Evolutionary conservation across 1,139 yeast species (phyloP), one percentile per base, ranked within the genome.

Genomic region (Yamadazyma buinensis): DNA sequence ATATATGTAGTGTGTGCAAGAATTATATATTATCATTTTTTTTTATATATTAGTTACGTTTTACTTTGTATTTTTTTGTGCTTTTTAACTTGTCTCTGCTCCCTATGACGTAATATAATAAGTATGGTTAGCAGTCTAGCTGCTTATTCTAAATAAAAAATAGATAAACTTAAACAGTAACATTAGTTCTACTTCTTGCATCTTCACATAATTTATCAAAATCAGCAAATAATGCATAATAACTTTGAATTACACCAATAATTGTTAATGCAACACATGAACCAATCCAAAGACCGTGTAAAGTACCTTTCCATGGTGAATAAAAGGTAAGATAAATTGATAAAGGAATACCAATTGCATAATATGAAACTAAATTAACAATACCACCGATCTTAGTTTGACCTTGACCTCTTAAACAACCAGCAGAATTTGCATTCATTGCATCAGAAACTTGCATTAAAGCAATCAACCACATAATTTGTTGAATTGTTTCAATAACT

Each of bases 321-420:
- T 62, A 67, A 48, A 76, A 76, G n/a, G 77, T 59, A 22, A 75
- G 53, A 40, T 62, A 62, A 22, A 69, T 55, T 3, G 77, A 67
- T 29, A 75, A 47, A 5, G 81, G 82, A 21, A 76, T 54, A 3
- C 81, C 82, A 25, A 76, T 54, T 2, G 72, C 51, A 47, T 76
- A 76, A 46, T 76, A 76, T 1, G 77, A 64, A 18, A 75, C 43
- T 38, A 76, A 55, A 43, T 76, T 76, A 24, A 75, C 75, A 29
- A 72, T 68, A 7, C 81, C 81, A 3, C 81, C 81, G 32, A 76
- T 74, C 45, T 67, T 72, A 15, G 79, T 77, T 47, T 72, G 70
- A 13, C 81, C 81, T 49, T 76, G 80, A 11, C 51, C 82, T 41
- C 81, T 58, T 30, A 76, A 60, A 42, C 80, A 73, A 3, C 82